Evolutionary conservation across 768 basidiomycete species (phyloP).

Genomic region (Rhizopogon sp.): DNA sequence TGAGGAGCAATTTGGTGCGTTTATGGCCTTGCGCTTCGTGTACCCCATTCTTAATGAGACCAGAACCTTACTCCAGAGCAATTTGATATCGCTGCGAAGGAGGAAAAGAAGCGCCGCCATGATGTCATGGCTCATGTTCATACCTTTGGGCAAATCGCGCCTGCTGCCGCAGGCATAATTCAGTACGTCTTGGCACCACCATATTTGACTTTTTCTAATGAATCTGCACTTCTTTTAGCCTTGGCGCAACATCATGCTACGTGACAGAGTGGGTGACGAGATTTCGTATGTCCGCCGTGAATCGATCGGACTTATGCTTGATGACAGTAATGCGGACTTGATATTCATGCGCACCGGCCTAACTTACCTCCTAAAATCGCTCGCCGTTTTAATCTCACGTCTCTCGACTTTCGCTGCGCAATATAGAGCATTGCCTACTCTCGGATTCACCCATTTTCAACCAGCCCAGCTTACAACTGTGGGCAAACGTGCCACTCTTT

Average conservation of each 20-base stretch:
- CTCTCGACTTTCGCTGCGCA: constrained; percentile 80
- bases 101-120: constrained; percentile 96
- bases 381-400: constrained; percentile 87
- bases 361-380: constrained; percentile 76
- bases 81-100: constrained; percentile 85
- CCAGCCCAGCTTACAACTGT: constrained; percentile 98
- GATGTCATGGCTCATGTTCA: constrained; percentile 99
- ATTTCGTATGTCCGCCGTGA: not conserved
- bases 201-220: constrained; percentile 4
- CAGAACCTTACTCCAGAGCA: constrained; percentile 84
- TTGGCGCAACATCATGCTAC: constrained; percentile 98
- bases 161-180: constrained; percentile 93
- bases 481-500: constrained; percentile 92
- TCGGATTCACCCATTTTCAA: constrained; percentile 99
- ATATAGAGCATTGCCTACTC: constrained; percentile 84
- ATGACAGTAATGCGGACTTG: constrained; percentile 87
- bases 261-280: constrained; percentile 85
- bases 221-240: constrained; percentile 35
- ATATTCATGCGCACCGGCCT: constrained; percentile 93
- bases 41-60: constrained; percentile 5
- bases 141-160: constrained; percentile 91
- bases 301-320: not conserved
- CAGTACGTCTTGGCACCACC: constrained; percentile 50
- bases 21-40: not conserved
- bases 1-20: constrained; percentile 83